Base-by-base conservation (phyloP, 2,329 filamentous ascomycete species). In the Lachnellula willkommii region DNA sequence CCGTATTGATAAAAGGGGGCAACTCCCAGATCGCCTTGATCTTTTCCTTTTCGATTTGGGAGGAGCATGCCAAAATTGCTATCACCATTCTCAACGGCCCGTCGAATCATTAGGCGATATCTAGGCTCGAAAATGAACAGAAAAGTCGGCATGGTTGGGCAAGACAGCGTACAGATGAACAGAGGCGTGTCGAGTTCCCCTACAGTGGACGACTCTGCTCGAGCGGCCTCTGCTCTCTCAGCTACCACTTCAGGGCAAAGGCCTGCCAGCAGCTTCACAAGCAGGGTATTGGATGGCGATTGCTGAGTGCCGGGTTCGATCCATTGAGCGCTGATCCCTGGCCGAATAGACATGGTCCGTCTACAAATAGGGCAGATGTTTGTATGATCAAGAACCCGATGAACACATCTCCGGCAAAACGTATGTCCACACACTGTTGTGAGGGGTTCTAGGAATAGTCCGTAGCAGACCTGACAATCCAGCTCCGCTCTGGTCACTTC, bases 111-210 rank as follows among this genome's bases (percentile, higher is more conserved):
- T n/a, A 94, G 77, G 7, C 90, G 83, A 69, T 96, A 96, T 6
- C 89, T 81, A n/a, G 89, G 89, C 69, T 96, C 92, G 67, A 95
- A 96, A n/a, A 96, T 82, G 65, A 95, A 89, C 3, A 96, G 75
- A 63, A 94, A 94, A 0, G 89, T 92, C 0, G 88, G 90, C 82
- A 93, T 90, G 1, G 79, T 77, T 1, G 92, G 92, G 63, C 94
- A 93, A 0, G 89, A 82, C 8, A 95, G 72, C 0, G 90, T 90
- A 71, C 89, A 94, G 35, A 95, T 81, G 63, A 96, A 96, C 0
- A 96, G 75, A 0, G 89, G 82, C 4, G 86, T 80, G 37, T 84
- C 80, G 17, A 83, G 76, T 9, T 83, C 82, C 4, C 79, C 78
- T 47, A 78, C 71, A 1, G 77, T 76, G 9, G 76, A 74, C 53